These are phyloP conservation scores for Tetrapisispora phaffii DNA, from an alignment of 805 yeast genomes.

Conservation along the genomic window DNA sequence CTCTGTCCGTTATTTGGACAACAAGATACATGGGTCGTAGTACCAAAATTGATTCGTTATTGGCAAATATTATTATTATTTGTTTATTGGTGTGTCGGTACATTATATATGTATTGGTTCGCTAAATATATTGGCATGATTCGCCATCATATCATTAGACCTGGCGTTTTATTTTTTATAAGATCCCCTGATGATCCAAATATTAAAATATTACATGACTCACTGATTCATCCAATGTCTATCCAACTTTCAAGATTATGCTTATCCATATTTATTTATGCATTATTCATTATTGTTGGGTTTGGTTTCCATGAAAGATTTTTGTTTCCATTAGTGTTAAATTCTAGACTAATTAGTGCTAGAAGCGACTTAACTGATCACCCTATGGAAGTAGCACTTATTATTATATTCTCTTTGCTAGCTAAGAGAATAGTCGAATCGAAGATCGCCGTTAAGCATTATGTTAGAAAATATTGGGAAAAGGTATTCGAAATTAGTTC, in stretches of 20 bases:
- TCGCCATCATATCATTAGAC: slow-evolving; percentile 60
- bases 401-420: slow-evolving; percentile 22
- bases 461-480: slow-evolving; percentile 50
- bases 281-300: slow-evolving; percentile 61
- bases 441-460: slow-evolving; percentile 24
- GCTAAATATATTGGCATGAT: slow-evolving; percentile 82
- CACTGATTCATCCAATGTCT: slow-evolving; percentile 63
- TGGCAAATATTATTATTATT: slow-evolving; percentile 22
- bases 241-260: slow-evolving; percentile 65
- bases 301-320: slow-evolving; percentile 56
- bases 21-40: slow-evolving; percentile 12
- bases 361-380: neutral
- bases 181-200: slow-evolving; percentile 93
- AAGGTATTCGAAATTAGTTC: slow-evolving; percentile 47
- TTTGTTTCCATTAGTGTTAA: slow-evolving; percentile 32
- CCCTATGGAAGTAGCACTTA: neutral
- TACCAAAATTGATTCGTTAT: slow-evolving; percentile 14
- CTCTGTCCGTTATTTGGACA: slow-evolving; percentile 21
- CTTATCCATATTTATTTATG: slow-evolving; percentile 65
- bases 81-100: slow-evolving; percentile 62
- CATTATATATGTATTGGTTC: slow-evolving; percentile 76
- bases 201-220: slow-evolving; percentile 76
- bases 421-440: slow-evolving; percentile 21
- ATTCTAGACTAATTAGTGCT: slow-evolving; percentile 14
- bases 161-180: slow-evolving; percentile 84